phyloP scores from a whole-genome alignment of 768 basidiomycete species.

The Xerocomellus dryophilus region DNA sequence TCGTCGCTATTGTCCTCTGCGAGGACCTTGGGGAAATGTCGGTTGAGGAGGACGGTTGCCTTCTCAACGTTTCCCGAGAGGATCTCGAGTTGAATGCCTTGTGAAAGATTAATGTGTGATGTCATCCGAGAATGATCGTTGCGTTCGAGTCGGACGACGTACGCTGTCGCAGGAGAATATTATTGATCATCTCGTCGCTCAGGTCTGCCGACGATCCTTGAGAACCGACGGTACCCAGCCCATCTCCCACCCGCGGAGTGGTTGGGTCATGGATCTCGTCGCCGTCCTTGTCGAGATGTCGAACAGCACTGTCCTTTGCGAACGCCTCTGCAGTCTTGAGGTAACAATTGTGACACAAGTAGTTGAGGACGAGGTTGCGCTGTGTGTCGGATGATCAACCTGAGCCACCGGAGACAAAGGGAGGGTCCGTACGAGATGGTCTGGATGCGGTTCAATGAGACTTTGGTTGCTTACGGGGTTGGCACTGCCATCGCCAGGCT shows the following conservation, averaged over 20 bases:
- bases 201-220: conserved; percentile 25
- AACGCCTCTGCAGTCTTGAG: conserved; percentile 70
- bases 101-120: background rate
- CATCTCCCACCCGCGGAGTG: conserved; percentile 21
- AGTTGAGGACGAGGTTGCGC: conserved; percentile 72
- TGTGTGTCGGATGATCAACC: conserved; percentile 27
- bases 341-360: conserved; percentile 72
- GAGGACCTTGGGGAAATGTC: conserved; percentile 75
- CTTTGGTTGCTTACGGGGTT: conserved; percentile 18
- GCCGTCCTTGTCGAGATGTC: conserved; percentile 66
- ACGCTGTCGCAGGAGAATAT: conserved; percentile 57
- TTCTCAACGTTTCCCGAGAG: conserved; percentile 74
- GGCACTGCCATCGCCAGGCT: background rate
- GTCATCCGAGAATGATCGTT: background rate
- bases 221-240: background rate
- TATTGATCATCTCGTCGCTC: conserved; percentile 41
- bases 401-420: background rate
- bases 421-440: conserved; percentile 41
- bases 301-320: conserved; percentile 56
- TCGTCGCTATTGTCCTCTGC: conserved; percentile 19
- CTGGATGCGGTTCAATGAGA: conserved; percentile 37
- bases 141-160: conserved; percentile 15
- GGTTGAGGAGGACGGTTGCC: conserved; percentile 62
- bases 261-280: conserved; percentile 46
- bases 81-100: conserved; percentile 70